Evolutionary conservation across 129 eudicot genomes (phyloP).

Genomic region (Pulicaria dysenterica): DNA sequence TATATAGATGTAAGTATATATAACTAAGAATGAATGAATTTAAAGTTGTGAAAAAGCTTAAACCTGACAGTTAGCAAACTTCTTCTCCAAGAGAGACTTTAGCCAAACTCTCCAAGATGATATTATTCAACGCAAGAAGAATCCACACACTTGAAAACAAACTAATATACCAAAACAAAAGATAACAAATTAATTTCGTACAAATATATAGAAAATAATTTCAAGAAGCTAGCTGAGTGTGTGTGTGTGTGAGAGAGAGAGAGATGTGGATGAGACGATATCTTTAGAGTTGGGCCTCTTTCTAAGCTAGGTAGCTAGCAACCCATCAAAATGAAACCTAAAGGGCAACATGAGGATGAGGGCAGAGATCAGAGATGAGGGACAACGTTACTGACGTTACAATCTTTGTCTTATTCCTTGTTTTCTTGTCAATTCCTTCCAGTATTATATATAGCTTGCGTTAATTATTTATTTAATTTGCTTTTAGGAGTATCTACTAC

Average conservation of each 20-base stretch:
- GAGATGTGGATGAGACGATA: constrained; percentile 39
- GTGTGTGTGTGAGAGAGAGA: constrained; percentile 16
- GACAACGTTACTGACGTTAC: constrained; percentile 47
- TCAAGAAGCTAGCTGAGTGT: constrained; percentile 3
- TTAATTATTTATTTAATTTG: constrained; percentile 44
- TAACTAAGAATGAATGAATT: constrained; percentile 1
- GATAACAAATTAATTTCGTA: constrained; percentile 36
- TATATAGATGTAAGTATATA: constrained; percentile 21
- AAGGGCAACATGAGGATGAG: constrained; percentile 45
- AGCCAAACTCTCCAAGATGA: constrained; percentile 34
- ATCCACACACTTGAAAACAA: constrained; percentile 45
- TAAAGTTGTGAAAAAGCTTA: constrained; percentile 41
- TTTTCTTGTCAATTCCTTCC: constrained; percentile 34
- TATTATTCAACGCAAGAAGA: constrained; percentile 43
- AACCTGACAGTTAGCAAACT: constrained; percentile 44
- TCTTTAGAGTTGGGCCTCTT: constrained; percentile 32
- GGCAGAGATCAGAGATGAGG: constrained; percentile 25
- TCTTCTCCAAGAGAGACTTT: constrained; percentile 32
- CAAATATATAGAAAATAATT: constrained; percentile 24
- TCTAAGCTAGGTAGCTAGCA: constrained; percentile 39
- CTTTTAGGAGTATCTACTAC: constrained; percentile 41
- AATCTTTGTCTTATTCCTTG: constrained; percentile 68
- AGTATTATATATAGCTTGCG: too few species aligned
- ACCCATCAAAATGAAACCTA: constrained; percentile 40
- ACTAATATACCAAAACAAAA: constrained; percentile 34